These are phyloP conservation scores for Peronosclerospora sorghi DNA, from an alignment of 352 stramenopile species.

Conservation along the genomic window DNA sequence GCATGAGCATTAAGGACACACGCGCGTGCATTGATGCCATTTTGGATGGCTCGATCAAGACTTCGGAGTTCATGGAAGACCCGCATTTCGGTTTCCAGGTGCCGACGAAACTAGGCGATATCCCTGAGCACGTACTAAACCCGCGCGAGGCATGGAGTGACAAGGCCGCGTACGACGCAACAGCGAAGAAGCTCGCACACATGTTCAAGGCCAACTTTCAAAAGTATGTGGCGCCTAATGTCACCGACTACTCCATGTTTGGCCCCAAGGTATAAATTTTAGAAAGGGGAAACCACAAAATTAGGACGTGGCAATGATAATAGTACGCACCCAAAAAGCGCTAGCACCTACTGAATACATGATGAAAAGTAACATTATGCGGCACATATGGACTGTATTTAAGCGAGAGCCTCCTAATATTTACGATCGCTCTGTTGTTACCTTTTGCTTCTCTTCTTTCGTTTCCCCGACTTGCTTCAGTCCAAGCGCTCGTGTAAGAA, in stretches of 20 bases:
- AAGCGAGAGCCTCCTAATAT: too few relatives aligned
- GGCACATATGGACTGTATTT: too few relatives aligned
- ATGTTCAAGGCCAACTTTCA: constrained; percentile 97
- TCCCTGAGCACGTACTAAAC: constrained; percentile 85
- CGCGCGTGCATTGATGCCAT: constrained; percentile 94
- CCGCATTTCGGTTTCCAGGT: constrained; percentile 92
- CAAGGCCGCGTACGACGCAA: constrained; percentile 86
- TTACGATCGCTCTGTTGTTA: constrained; percentile 3
- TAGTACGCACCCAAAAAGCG: too few relatives aligned
- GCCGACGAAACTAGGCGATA: constrained; percentile 76
- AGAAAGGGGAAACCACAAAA: too few relatives aligned
- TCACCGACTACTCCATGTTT: constrained; percentile 93
- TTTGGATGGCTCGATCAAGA: constrained; percentile 91
- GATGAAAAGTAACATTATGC: too few relatives aligned
- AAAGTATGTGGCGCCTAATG: constrained; percentile 90
- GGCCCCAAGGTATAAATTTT: constrained; percentile 86
- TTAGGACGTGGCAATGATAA: too few relatives aligned
- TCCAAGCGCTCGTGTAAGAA: constrained; percentile 27
- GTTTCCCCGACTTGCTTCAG: constrained; percentile 20
- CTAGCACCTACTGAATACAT: too few relatives aligned
- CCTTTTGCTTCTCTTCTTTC: constrained; percentile 2
- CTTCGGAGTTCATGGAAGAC: constrained; percentile 77
- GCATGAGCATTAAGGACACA: constrained; percentile 97
- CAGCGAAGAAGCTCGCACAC: constrained; percentile 86
- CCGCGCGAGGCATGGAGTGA: constrained; percentile 90